Base-by-base conservation (phyloP, 176 grass and related monocot species). In the Zizania latifolia region DNA sequence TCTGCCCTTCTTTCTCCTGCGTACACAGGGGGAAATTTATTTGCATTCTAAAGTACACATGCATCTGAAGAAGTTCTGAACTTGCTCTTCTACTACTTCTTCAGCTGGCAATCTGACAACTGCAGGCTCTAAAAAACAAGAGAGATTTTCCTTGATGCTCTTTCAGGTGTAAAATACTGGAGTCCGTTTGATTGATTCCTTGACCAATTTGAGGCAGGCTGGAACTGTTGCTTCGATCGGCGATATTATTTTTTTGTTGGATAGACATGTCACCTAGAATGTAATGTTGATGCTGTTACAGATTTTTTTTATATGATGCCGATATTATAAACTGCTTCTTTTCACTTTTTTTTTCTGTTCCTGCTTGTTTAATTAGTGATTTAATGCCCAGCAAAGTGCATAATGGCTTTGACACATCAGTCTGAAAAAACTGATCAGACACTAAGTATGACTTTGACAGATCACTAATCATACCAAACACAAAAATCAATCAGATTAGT, bases 141-240 rank as follows among this genome's bases (percentile, higher is more conserved):
- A 31, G 57, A 50, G 9, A 36, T 54, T 78, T 72, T 62, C 27
- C 45, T 65, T 30, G 55, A 84, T 78, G 56, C 66, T 21, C 32
- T 72, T 78, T 68, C n/a, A 78, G 44, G 45, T 78, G 45, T 78
- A 85, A 56, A 79, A 72, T 85, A 85, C 13, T 58, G 23, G 36
- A 72, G 68, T 73, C 58, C 59, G 66, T 73, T 58, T 73, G 83
- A 66, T 58, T 73, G 83, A 66, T 73, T 57, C 68, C 46, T 66
- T 85, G 75, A 65, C 30, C 68, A 85, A 55, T 72, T 23, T 85
- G 6, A 62, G 67, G 19, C 21, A 62, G 67, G 19, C 14, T 58
- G 51, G 21, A 71, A 78, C 58, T 78, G 26, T 78, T 44, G 53
- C 72, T 29, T 62, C 78, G 44, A 73, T 64, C 58, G 65, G n/a